Evolutionary conservation across 352 stramenopile species (phyloP).

Genomic region (Pythium brachiatum): DNA sequence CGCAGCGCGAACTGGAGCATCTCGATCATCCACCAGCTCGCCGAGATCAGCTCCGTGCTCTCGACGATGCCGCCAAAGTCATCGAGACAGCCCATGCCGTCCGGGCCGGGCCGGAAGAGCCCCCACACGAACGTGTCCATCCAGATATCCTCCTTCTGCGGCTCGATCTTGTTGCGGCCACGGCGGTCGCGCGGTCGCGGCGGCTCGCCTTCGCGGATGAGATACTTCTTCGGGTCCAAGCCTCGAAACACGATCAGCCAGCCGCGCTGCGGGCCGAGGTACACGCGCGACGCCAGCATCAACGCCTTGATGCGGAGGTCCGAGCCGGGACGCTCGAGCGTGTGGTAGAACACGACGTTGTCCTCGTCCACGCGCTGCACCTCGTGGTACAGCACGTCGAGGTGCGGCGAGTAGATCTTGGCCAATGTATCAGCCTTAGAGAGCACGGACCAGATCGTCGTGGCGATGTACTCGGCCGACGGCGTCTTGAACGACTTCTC

Average conservation of each 20-base stretch:
- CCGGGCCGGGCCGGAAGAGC: slow-evolving; percentile 45
- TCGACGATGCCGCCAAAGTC: slow-evolving; percentile 65
- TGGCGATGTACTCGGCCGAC: slow-evolving; percentile 36
- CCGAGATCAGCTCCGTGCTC: slow-evolving; percentile 49
- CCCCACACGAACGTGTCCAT: slow-evolving; percentile 72
- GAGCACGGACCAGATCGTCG: slow-evolving; percentile 47
- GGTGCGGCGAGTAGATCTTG: slow-evolving; percentile 45
- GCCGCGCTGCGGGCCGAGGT: slow-evolving; percentile 39
- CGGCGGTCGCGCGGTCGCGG: slow-evolving; percentile 43
- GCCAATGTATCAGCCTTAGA: slow-evolving; percentile 45
- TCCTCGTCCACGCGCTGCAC: slow-evolving; percentile 59
- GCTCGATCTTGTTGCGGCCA: slow-evolving; percentile 49
- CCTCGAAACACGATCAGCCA: slow-evolving; percentile 52
- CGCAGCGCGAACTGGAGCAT: slow-evolving; percentile 65
- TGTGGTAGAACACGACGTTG: slow-evolving; percentile 70
- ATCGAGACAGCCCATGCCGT: slow-evolving; percentile 42
- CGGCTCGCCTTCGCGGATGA: slow-evolving; percentile 47
- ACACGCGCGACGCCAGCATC: slow-evolving; percentile 56
- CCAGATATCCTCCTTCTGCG: slow-evolving; percentile 55
- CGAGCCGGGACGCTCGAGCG: slow-evolving; percentile 44
- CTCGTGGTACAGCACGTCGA: slow-evolving; percentile 61
- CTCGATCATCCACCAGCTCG: slow-evolving; percentile 71
- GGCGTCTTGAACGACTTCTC: slow-evolving; percentile 55
- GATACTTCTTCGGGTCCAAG: slow-evolving; percentile 52
- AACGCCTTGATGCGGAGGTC: slow-evolving; percentile 62